Evolutionary conservation across 306 rosid species (phyloP).

Genomic region (Luffa acutangula): DNA sequence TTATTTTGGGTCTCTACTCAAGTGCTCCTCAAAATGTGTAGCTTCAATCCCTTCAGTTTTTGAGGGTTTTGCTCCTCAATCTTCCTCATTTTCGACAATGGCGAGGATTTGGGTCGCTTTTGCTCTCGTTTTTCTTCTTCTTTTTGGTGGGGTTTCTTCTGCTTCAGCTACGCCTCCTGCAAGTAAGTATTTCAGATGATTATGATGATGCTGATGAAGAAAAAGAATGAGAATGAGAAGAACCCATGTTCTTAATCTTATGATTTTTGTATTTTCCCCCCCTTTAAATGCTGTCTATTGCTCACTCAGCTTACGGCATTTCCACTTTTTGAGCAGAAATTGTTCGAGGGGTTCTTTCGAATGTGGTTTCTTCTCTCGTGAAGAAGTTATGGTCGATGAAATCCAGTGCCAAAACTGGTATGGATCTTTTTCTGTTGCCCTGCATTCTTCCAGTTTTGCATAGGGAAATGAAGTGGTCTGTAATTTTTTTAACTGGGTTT

Average conservation of each 20-base stretch:
- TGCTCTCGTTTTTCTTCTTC: slow-evolving; percentile 32
- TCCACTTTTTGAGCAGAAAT: slow-evolving; percentile 43
- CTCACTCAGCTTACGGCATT: slow-evolving; percentile 3
- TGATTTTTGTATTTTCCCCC: background rate
- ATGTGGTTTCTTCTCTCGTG: slow-evolving; percentile 70
- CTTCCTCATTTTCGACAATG: slow-evolving; percentile 32
- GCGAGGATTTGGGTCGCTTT: slow-evolving; percentile 27
- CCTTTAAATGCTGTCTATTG: background rate
- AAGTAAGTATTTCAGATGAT: slow-evolving; percentile 41
- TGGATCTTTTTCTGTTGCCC: background rate
- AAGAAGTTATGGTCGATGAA: slow-evolving; percentile 84
- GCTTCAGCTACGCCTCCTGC: slow-evolving; percentile 73
- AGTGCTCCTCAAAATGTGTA: slow-evolving; percentile 25
- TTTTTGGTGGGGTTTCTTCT: slow-evolving; percentile 43
- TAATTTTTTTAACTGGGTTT: slow-evolving; percentile 20
- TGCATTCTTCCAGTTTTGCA: slow-evolving; percentile 8
- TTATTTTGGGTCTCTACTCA: slow-evolving; percentile 26
- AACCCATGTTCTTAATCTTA: background rate
- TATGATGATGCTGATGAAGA: background rate
- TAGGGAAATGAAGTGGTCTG: background rate
- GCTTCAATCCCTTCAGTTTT: slow-evolving; percentile 19
- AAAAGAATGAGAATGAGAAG: background rate
- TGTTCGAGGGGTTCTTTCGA: slow-evolving; percentile 67
- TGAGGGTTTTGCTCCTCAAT: slow-evolving; percentile 24
- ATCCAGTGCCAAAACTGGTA: slow-evolving; percentile 56